These are phyloP conservation scores for Nemania serpens DNA, from an alignment of 2,329 filamentous ascomycete genomes.

Conservation along the genomic window DNA sequence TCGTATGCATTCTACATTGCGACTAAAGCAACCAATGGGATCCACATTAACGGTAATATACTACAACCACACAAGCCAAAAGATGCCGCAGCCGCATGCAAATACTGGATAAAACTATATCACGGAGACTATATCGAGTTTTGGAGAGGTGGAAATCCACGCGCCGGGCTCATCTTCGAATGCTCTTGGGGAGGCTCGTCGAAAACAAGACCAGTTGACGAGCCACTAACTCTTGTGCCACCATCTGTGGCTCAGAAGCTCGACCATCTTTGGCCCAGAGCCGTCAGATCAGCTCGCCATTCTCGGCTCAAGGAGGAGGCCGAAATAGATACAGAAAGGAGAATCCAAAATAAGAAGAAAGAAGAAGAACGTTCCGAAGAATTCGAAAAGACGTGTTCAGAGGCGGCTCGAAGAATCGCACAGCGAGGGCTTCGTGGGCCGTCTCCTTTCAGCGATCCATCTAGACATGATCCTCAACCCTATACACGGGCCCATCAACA, in stretches of 20 bases:
- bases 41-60: slow-evolving; percentile 74
- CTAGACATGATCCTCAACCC: slow-evolving; percentile 18
- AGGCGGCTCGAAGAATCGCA: slow-evolving; percentile 51
- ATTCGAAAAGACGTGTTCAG: slow-evolving; percentile 55
- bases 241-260: slow-evolving; percentile 50
- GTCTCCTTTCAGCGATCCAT: slow-evolving; percentile 25
- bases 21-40: slow-evolving; percentile 77
- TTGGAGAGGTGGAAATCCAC: slow-evolving; percentile 58
- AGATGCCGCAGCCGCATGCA: slow-evolving; percentile 59
- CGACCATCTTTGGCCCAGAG: slow-evolving; percentile 53
- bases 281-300: slow-evolving; percentile 52
- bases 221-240: slow-evolving; percentile 46
- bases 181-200: slow-evolving; percentile 63
- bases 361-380: slow-evolving; percentile 55
- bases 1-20: slow-evolving; percentile 74
- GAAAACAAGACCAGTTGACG: slow-evolving; percentile 43
- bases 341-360: slow-evolving; percentile 47
- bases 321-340: slow-evolving; percentile 49
- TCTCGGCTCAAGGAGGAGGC: slow-evolving; percentile 50
- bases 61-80: slow-evolving; percentile 62
- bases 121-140: slow-evolving; percentile 78
- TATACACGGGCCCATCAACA: slow-evolving; percentile 11
- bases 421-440: slow-evolving; percentile 22
- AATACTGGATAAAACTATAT: slow-evolving; percentile 70
- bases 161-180: slow-evolving; percentile 54